phyloP scores from a whole-genome alignment of 139 green algal species.

The Chlorella sp. region DNA sequence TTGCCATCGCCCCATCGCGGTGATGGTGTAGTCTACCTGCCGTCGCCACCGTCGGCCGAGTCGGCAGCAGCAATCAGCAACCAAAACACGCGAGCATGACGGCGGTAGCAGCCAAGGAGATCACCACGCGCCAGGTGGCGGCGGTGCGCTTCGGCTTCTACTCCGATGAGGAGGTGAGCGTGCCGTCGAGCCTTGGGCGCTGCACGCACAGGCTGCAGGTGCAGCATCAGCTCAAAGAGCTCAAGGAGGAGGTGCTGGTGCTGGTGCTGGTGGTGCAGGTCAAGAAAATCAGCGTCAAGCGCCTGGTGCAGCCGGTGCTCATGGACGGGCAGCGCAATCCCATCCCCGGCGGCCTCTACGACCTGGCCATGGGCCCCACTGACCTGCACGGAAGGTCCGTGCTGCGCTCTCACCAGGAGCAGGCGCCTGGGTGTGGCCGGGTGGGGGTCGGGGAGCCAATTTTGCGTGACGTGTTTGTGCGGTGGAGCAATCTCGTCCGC shows the following conservation, averaged over 20 bases:
- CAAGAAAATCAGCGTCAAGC: constrained; percentile 79
- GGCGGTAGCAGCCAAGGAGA: constrained; percentile 46
- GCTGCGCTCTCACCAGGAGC: too few relatives aligned
- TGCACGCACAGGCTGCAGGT: too few relatives aligned
- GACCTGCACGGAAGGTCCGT: constrained; percentile 61
- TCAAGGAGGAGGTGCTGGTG: too few relatives aligned
- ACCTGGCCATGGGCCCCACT: constrained; percentile 80
- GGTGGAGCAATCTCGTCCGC: too few relatives aligned
- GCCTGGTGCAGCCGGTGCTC: constrained; percentile 69
- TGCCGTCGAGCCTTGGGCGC: neutral
- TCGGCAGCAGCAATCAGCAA: neutral
- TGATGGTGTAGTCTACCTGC: neutral
- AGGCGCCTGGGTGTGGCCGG: too few relatives aligned
- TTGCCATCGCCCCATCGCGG: neutral
- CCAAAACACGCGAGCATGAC: constrained; percentile 18
- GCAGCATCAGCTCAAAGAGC: too few relatives aligned
- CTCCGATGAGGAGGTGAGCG: constrained; percentile 77
- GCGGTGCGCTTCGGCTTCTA: constrained; percentile 86
- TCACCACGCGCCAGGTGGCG: constrained; percentile 69
- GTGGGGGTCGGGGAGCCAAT: too few relatives aligned
- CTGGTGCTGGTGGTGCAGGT: constrained; percentile 39
- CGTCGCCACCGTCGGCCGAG: neutral
- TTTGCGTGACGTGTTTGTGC: too few relatives aligned
- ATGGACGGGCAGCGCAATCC: constrained; percentile 80
- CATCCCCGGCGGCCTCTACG: constrained; percentile 82